Conservation (phyloP, 1,284 basidiomycete species). For the Cutaneotrichosporon mucoides region DNA sequence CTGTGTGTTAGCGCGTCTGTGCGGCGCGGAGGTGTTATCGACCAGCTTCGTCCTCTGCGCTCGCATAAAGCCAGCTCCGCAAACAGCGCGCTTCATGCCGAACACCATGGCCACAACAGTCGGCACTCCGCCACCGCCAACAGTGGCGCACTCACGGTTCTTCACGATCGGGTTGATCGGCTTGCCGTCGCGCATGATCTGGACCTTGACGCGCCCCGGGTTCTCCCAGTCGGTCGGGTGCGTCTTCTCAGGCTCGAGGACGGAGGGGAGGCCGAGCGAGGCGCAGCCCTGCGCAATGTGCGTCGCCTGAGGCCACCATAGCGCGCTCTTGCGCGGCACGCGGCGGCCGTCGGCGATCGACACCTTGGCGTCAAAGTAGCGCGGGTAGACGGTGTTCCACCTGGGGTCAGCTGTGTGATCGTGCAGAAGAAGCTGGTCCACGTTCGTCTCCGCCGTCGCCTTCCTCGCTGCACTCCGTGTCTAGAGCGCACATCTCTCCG, state of each 20-base stretch:
- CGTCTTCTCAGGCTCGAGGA: slow-evolving; percentile 76
- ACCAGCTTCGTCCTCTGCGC: too few relatives aligned
- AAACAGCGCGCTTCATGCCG: too few relatives aligned
- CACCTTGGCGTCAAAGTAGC: slow-evolving; percentile 93
- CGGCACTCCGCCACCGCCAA: too few relatives aligned
- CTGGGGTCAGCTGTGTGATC: slow-evolving; percentile 48
- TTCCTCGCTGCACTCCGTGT: too few relatives aligned
- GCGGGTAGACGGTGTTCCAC: slow-evolving; percentile 93
- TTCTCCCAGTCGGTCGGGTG: slow-evolving; percentile 98
- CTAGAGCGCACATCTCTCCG: too few relatives aligned
- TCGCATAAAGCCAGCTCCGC: too few relatives aligned
- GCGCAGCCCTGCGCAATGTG: slow-evolving; percentile 82
- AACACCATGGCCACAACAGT: too few relatives aligned
- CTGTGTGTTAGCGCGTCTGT: slow-evolving; percentile 49
- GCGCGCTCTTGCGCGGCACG: slow-evolving; percentile 67
- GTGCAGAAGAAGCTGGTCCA: not conserved
- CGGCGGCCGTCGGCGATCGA: slow-evolving; percentile 79
- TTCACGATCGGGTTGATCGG: slow-evolving; percentile 67
- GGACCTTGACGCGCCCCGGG: slow-evolving; percentile 84
- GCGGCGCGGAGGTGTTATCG: too few relatives aligned
- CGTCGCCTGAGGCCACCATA: slow-evolving; percentile 93
- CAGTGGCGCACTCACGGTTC: slow-evolving; percentile 81
- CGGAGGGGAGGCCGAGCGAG: slow-evolving; percentile 68
- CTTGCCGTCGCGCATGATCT: slow-evolving; percentile 76
- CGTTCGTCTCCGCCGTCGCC: too few relatives aligned